Evolutionary conservation across 805 yeast species (phyloP), one percentile per base, ranked within the genome.

Genomic region (Dipodascopsis uninucleata): DNA sequence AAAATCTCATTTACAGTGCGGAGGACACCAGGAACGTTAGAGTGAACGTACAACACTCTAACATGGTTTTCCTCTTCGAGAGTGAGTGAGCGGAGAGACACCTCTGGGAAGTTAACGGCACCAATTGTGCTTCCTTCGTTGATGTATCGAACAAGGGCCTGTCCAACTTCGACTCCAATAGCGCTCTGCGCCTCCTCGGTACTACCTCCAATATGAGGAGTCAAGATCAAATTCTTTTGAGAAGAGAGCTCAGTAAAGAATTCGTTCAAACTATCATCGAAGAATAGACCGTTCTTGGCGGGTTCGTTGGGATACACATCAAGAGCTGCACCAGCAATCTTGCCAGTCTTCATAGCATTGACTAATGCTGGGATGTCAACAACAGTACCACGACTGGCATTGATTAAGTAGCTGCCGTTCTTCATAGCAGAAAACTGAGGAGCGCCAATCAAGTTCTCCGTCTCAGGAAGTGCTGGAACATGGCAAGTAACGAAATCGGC

Each of bases 31-130:
- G 98, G 98, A 60, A 93, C 96, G 70, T 93, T 93, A 70, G 85
- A 93, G 72, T 93, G 98, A 62, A 89, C 85, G 71, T 93, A 93
- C 60, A 93, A 75, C 32, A 93, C 96, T 72, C 98, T 85, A 57
- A 89, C 97, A 42, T 65, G 67, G 44, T 82, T 77, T 65, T 83
- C 77, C 67, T 86, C 95, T 63, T 86, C 95, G 68, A 83, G 76
- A 61, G 87, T 85, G 57, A 87, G 72, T 26, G 88, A 83, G 71
- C 97, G 85, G 60, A 93, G 75, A 21, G 90, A 71, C 55, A 93
- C 97, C 73, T 93, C 97, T 62, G 98, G 98, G 95, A 93, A 89
- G 77, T 93, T 93, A 48, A 90, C 98, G 4, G 97, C 89, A 61
- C 96, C 97, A 39, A 77, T 77, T 12, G 97, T 85, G 61, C 80